Evolutionary conservation across 345 rosid species (phyloP), one percentile per base, ranked within the genome.

Genomic region (Eucalyptus cloeziana): DNA sequence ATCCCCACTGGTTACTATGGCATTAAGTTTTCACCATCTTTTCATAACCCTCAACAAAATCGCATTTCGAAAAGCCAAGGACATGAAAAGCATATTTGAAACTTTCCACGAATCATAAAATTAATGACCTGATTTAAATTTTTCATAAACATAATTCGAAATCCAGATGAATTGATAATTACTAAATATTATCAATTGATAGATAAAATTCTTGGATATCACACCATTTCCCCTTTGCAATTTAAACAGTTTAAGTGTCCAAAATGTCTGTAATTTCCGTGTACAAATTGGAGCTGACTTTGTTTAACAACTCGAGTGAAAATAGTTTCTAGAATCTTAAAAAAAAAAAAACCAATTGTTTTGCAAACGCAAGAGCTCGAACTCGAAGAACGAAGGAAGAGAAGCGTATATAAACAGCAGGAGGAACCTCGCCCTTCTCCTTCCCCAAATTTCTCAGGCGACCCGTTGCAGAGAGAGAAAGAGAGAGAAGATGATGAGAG

Each of bases 1-100:
- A 0, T 24, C 30, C 5, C 12, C 30, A 0, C 62, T 10, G 0
- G 1, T 56, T 56, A 56, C 1, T 0, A 56, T 56, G 62, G 0
- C 6, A 10, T 9, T 10, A 56, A 56, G 30, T 24, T 56, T 56
- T 56, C 62, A 10, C 1, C 62, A n/a, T n/a, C n/a, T n/a, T 8
- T 24, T 22, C 4, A 56, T 24, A 56, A 56, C 62, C 62, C 62
- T 56, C 0, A 56, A 56, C 12, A 56, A 56, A 24, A 56, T 56
- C 27, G 3, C 62, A 56, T 56, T 56, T 56, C 0, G 13, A 56
- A 56, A 24, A 24, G 27, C 27, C 12, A 10, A 0, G 30, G 27
- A 10, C 27, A 24, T 56, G 62, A 56, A 56, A 56, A 56, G 13
- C 60, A 4, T 9, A 9, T 56, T 56, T 56, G 3, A 24, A 56